Evolutionary conservation across 139 green algal species (phyloP).

Genomic region (Helicosporidium sp.): DNA sequence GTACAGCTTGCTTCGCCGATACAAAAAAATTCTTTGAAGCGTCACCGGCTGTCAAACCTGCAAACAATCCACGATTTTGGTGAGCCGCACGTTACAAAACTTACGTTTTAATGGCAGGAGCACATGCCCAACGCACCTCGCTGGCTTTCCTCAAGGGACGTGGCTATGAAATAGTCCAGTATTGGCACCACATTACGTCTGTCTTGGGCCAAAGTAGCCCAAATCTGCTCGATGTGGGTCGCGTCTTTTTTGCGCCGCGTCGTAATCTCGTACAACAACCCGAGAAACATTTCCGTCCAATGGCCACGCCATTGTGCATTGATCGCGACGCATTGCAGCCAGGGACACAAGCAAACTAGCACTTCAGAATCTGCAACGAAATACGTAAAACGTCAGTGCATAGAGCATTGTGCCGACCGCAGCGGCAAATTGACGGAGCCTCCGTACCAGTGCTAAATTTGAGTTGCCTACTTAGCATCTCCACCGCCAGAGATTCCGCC

Average conservation of each 20-base stretch:
- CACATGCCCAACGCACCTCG: too few species aligned
- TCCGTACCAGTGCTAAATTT: too few species aligned
- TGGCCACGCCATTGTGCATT: constrained; percentile 41
- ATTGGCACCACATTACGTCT: constrained; percentile 64
- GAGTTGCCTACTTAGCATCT: constrained; percentile 55
- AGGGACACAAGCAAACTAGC: constrained; percentile 63
- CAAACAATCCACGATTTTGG: too few species aligned
- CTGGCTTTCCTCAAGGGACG: constrained; percentile 29
- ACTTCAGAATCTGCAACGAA: constrained; percentile 12
- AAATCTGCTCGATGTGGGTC: constrained; percentile 46
- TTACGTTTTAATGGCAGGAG: too few species aligned
- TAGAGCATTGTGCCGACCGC: constrained; percentile 12
- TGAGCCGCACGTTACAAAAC: too few species aligned
- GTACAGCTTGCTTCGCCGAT: constrained; percentile 41
- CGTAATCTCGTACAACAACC: constrained; percentile 8
- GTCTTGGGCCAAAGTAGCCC: constrained; percentile 52
- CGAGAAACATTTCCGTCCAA: constrained; percentile 31
- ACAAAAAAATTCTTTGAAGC: too few species aligned
- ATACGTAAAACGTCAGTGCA: neutral
- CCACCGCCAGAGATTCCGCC: constrained; percentile 63
- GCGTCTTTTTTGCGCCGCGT: neutral
- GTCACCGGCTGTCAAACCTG: too few species aligned
- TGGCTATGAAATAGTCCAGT: constrained; percentile 59
- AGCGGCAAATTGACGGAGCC: too few species aligned
- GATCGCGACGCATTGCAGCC: constrained; percentile 71